A percentile compares a stretch with the other conserved stretches of the same genome.
These are phyloP conservation scores for Adansonia madagascariensis DNA, from an alignment of 441 rosid genomes.

Conservation along the genomic window DNA sequence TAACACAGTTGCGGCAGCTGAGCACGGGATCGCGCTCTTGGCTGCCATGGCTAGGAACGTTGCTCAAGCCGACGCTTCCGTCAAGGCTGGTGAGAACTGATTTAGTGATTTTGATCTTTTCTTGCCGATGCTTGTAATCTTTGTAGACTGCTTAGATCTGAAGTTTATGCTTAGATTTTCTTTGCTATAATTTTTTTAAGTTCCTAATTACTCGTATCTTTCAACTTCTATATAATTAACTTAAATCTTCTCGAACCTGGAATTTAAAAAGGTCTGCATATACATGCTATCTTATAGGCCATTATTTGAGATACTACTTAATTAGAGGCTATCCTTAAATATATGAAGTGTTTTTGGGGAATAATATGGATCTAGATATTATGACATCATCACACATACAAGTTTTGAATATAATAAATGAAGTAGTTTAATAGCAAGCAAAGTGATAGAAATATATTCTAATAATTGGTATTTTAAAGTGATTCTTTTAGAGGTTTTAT, in stretches of 20 bases:
- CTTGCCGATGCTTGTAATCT: neutral
- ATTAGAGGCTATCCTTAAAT: neutral
- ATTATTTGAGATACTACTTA: slow-evolving; percentile 30
- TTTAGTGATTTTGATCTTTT: neutral
- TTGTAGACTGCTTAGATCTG: slow-evolving; percentile 14
- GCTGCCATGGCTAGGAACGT: slow-evolving; percentile 94
- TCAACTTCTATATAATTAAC: too few relatives aligned
- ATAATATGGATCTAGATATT: neutral
- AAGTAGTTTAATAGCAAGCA: neutral
- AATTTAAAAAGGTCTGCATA: too few relatives aligned
- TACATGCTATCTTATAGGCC: too few relatives aligned
- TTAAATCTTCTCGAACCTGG: too few relatives aligned
- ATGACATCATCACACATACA: neutral
- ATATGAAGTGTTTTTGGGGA: neutral
- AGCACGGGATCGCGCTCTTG: slow-evolving; percentile 91
- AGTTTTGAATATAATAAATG: neutral
- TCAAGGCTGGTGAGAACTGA: slow-evolving; percentile 67
- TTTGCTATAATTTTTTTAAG: neutral
- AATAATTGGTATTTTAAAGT: neutral
- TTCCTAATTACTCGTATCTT: too few relatives aligned
- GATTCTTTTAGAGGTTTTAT: neutral
- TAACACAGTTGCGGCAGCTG: slow-evolving; percentile 95
- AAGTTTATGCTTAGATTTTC: neutral
- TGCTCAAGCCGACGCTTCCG: slow-evolving; percentile 91
- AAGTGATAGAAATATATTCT: neutral